A percentile compares a stretch with the other conserved stretches of the same genome.
Evolutionary conservation across 108 stramenopile species (phyloP).

Genomic region (Stephanodiscus triporus): DNA sequence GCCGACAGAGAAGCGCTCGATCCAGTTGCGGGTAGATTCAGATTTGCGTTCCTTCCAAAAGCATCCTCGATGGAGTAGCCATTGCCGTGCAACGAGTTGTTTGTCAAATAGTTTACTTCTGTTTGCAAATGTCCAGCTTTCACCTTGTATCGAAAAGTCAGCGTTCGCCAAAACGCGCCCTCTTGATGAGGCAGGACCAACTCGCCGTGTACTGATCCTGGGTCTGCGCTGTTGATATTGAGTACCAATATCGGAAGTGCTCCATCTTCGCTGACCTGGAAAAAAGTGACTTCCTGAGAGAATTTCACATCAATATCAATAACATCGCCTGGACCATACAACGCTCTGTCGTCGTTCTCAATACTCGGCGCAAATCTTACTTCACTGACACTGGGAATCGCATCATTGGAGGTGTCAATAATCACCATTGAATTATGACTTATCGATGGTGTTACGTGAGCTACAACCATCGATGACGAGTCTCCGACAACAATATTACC

Average conservation of each 20-base stretch:
- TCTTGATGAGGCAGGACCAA: conserved; percentile 12
- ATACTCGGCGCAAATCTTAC: conserved; percentile 23
- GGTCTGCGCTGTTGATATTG: conserved; percentile 24
- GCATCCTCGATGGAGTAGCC: conserved; percentile 48
- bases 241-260: conserved; percentile 32
- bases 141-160: conserved; percentile 56
- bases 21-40: conserved; percentile 26
- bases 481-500: conserved; percentile 46
- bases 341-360: conserved; percentile 18
- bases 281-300: conserved; percentile 38
- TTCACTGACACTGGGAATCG: conserved; percentile 12
- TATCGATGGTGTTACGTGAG: conserved; percentile 41
- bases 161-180: conserved; percentile 2
- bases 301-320: conserved; percentile 38
- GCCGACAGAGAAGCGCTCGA: conserved; percentile 16
- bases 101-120: conserved; percentile 40
- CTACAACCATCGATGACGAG: conserved; percentile 21
- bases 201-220: conserved; percentile 21
- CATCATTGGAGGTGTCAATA: conserved; percentile 35
- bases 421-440: conserved; percentile 26
- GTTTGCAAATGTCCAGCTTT: conserved; percentile 36
- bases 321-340: conserved; percentile 41
- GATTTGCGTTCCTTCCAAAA: conserved; percentile 39
- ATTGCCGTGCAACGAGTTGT: conserved; percentile 23
- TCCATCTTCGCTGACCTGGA: not conserved